phyloP scores from a whole-genome alignment of 2,329 filamentous ascomycete species.

The Karstenula rhodostoma region DNA sequence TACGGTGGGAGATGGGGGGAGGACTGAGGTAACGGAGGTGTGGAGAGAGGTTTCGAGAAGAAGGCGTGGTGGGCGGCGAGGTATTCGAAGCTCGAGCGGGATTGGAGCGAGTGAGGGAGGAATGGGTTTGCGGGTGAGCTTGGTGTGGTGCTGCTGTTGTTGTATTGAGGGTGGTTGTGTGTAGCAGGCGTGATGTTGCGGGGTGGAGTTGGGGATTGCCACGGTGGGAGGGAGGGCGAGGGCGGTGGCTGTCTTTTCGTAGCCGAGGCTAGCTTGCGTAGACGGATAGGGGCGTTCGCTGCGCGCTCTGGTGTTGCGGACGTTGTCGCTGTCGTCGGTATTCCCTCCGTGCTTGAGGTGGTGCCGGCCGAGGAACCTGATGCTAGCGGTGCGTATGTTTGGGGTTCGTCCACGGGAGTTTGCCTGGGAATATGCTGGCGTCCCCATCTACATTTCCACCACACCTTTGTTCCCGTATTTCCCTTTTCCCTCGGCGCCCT shows the following conservation, averaged over 20 bases:
- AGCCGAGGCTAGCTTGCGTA: neutral
- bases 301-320: neutral
- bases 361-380: neutral
- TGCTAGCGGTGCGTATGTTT: neutral
- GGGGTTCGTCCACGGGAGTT: neutral
- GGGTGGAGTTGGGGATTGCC: neutral
- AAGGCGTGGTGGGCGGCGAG: constrained; percentile 1
- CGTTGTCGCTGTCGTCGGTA: neutral
- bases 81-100: constrained; percentile 5
- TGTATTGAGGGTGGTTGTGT: neutral
- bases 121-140: neutral
- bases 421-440: neutral
- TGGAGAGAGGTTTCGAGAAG: neutral
- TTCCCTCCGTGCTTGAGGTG: neutral
- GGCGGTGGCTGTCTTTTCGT: neutral
- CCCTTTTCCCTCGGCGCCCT: neutral
- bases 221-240: constrained; percentile 2
- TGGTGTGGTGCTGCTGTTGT: neutral
- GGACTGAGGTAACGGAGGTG: neutral
- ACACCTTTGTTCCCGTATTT: neutral
- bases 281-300: neutral
- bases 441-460: neutral
- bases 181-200: neutral
- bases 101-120: neutral
- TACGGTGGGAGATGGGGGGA: neutral